These are phyloP conservation scores for Chloris gayana DNA, from an alignment of 176 grass and related monocot species.

Conservation along the genomic window DNA sequence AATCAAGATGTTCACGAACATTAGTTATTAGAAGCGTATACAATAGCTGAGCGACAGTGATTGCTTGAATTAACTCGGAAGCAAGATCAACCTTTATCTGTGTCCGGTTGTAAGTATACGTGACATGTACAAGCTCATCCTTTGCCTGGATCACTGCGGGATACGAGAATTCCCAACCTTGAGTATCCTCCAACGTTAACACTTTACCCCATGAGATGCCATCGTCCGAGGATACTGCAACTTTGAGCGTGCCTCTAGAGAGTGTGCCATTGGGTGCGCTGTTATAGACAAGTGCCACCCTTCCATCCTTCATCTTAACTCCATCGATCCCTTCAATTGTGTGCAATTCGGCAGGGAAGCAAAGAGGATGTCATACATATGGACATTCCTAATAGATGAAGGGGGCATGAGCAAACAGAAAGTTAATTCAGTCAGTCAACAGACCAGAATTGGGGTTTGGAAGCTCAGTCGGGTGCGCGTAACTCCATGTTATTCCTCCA, in stretches of 20 bases:
- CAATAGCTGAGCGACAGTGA: not conserved
- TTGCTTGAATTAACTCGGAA: not conserved
- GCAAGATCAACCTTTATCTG: constrained; percentile 51
- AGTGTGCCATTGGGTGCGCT: constrained; percentile 11
- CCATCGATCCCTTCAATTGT: constrained; percentile 62
- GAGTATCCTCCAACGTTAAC: constrained; percentile 48
- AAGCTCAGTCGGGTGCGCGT: constrained; percentile 59
- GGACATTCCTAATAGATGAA: not conserved
- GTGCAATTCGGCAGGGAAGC: not conserved
- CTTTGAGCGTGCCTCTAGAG: constrained; percentile 55
- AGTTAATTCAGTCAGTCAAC: not conserved
- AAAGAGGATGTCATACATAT: not conserved
- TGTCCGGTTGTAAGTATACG: constrained; percentile 63
- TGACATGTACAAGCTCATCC: constrained; percentile 57
- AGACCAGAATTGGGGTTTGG: constrained; percentile 91
- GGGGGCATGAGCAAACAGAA: not conserved
- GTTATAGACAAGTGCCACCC: constrained; percentile 56
- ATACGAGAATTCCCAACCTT: constrained; percentile 61
- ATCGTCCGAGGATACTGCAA: constrained; percentile 49
- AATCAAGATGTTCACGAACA: constrained; percentile 9
- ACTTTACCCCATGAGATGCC: constrained; percentile 61
- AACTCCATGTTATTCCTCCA: constrained; percentile 77
- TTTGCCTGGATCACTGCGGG: constrained; percentile 55
- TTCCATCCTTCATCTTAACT: constrained; percentile 60
- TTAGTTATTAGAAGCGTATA: not conserved